These are phyloP conservation scores for Aspergillus egyptiacus DNA, from an alignment of 495 filamentous ascomycete genomes.

Conservation along the genomic window DNA sequence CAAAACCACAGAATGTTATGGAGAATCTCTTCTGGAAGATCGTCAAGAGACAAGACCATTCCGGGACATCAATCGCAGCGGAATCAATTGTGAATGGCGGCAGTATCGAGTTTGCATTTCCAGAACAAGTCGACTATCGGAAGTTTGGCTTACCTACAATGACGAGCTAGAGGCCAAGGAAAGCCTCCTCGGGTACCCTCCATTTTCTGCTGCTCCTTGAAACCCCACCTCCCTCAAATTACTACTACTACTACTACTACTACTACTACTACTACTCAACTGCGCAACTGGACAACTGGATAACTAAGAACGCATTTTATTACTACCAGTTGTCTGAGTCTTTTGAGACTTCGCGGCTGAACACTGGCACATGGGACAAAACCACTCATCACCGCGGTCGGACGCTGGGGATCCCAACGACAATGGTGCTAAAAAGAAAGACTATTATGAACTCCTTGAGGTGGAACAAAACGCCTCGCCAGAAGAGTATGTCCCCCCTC, in stretches of 20 bases:
- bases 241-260: too few relatives aligned
- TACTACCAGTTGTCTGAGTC: too few relatives aligned
- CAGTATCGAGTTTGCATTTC: not conserved
- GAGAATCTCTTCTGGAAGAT: constrained; percentile 70
- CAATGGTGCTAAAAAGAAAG: constrained; percentile 52
- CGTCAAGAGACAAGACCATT: constrained; percentile 36
- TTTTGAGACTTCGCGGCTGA: too few relatives aligned
- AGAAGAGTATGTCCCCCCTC: constrained; percentile 64
- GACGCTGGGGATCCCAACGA: constrained; percentile 17
- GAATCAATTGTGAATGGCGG: not conserved
- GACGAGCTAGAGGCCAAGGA: too few relatives aligned
- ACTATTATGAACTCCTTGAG: constrained; percentile 87
- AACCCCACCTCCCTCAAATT: not conserved
- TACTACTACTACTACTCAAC: too few relatives aligned
- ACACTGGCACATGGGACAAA: constrained; percentile 79
- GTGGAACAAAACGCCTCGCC: constrained; percentile 65
- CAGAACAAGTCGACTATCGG: not conserved
- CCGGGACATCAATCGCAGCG: constrained; percentile 15
- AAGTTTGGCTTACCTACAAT: not conserved
- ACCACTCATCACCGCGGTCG: constrained; percentile 57
- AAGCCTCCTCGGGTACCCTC: too few relatives aligned
- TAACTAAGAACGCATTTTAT: too few relatives aligned
- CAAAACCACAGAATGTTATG: constrained; percentile 59
- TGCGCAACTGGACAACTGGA: too few relatives aligned
- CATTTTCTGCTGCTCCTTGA: too few relatives aligned